These are phyloP conservation scores for Xerocomellus chrysenteron DNA, from an alignment of 768 basidiomycete genomes.

Conservation along the genomic window DNA sequence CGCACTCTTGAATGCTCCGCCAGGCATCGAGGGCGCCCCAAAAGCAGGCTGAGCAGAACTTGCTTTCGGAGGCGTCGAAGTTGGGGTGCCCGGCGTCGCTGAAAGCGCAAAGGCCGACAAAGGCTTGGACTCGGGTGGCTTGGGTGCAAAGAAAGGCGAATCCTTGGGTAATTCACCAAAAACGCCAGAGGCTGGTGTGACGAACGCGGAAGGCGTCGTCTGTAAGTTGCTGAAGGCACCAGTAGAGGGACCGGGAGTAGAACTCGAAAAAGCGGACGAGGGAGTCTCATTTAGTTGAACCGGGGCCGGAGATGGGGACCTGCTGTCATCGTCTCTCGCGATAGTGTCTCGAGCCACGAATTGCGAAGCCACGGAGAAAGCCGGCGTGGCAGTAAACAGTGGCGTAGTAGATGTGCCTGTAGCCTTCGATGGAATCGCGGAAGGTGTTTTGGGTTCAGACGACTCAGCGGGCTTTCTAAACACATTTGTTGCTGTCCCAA, in stretches of 20 bases:
- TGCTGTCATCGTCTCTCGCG: conserved; percentile 21
- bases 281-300: conserved; percentile 2
- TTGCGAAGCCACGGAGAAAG: conserved; percentile 2
- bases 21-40: conserved; percentile 38
- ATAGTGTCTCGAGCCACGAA: conserved; percentile 13
- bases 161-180: conserved; percentile 37
- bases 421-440: conserved; percentile 5
- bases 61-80: conserved; percentile 25
- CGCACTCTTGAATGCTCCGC: conserved; percentile 17
- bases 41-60: conserved; percentile 33
- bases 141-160: conserved; percentile 56
- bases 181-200: conserved; percentile 37
- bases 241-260: conserved; percentile 24
- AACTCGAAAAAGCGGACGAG: conserved; percentile 17
- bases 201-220: conserved; percentile 34
- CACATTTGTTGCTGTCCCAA: not conserved
- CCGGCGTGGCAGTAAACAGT: not conserved
- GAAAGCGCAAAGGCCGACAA: conserved; percentile 40
- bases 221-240: conserved; percentile 44
- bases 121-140: conserved; percentile 30
- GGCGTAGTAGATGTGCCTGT: conserved; percentile 4
- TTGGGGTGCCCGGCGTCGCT: conserved; percentile 13
- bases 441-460: conserved; percentile 11
- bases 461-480: conserved; percentile 12
- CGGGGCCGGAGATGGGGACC: conserved; percentile 28